Conservation (phyloP, 2,329 filamentous ascomycete species). For the Sporothrix schenckii region DNA sequence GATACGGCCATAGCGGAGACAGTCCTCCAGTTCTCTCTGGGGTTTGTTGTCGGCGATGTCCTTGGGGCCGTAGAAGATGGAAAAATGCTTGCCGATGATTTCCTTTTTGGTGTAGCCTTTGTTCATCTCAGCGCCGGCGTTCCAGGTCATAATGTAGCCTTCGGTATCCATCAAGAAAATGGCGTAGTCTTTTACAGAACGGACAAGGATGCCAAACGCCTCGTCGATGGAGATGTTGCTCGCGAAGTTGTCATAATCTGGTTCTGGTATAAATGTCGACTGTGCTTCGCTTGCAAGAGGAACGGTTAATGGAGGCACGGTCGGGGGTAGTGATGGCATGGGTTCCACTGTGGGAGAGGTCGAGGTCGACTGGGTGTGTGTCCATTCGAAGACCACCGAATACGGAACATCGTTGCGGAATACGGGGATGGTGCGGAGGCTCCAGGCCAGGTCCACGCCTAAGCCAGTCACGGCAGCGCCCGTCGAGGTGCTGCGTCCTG, state of each 20-base stretch:
- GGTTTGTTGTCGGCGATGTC: constrained; percentile 56
- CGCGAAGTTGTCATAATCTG: not conserved
- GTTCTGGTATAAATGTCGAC: not conserved
- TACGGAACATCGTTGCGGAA: constrained; percentile 41
- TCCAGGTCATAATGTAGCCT: constrained; percentile 62
- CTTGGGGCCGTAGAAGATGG: constrained; percentile 57
- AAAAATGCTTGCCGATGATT: constrained; percentile 62
- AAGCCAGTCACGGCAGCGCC: constrained; percentile 18
- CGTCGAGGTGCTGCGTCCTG: constrained; percentile 35
- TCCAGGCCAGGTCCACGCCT: constrained; percentile 38
- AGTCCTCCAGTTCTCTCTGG: constrained; percentile 54
- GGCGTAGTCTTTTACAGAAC: constrained; percentile 64
- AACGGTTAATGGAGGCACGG: not conserved
- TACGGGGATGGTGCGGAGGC: constrained; percentile 42
- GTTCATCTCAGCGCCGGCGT: constrained; percentile 57
- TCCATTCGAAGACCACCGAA: constrained; percentile 44
- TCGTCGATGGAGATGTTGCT: constrained; percentile 42
- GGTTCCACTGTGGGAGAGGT: not conserved
- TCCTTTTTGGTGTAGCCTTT: constrained; percentile 60
- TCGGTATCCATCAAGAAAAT: constrained; percentile 63
- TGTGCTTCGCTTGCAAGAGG: not conserved
- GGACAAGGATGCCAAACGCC: constrained; percentile 63
- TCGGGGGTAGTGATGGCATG: not conserved
- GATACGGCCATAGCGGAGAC: constrained; percentile 57
- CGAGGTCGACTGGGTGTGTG: not conserved